Conservation (phyloP, 2,329 filamentous ascomycete genomes). For the Capronia americana region DNA sequence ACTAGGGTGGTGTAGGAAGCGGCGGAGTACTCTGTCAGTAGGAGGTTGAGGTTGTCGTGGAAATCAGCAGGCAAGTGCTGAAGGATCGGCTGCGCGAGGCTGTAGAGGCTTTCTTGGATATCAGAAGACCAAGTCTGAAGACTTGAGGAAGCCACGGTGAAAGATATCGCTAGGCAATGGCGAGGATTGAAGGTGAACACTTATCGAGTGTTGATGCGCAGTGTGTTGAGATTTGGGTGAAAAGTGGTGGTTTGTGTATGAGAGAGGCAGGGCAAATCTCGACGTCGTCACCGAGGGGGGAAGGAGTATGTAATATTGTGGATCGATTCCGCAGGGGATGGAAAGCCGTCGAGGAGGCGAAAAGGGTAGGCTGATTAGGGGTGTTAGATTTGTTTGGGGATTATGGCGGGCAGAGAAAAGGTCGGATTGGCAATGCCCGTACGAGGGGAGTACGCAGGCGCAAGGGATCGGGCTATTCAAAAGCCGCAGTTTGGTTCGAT, state of each 20-base stretch:
- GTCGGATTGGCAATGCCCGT: conserved; percentile 6
- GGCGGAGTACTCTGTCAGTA: conserved; percentile 33
- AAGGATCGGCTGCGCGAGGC: conserved; percentile 30
- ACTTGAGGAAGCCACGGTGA: conserved; percentile 39
- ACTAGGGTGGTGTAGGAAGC: conserved; percentile 40
- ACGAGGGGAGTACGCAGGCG: too few species aligned
- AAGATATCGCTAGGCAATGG: conserved; percentile 11
- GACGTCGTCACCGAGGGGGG: conserved; percentile 20
- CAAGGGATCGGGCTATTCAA: conserved; percentile 5
- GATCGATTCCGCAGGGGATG: conserved; percentile 17
- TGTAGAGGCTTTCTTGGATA: conserved; percentile 26
- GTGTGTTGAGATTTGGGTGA: background rate
- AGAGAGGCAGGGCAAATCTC: conserved; percentile 11
- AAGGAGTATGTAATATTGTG: conserved; percentile 25
- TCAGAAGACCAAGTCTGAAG: conserved; percentile 35
- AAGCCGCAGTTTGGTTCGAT: conserved; percentile 22
- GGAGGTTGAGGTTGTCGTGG: conserved; percentile 25
- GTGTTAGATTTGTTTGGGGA: conserved; percentile 2
- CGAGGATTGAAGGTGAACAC: conserved; percentile 6
- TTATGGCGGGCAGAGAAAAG: background rate
- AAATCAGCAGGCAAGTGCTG: conserved; percentile 27
- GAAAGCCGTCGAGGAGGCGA: conserved; percentile 16
- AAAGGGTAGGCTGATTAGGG: conserved; percentile 9
- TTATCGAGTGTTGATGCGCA: background rate
- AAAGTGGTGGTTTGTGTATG: conserved; percentile 14